Conservation (phyloP, 1,284 basidiomycete genomes). For the Megacollybia platyphylla region DNA sequence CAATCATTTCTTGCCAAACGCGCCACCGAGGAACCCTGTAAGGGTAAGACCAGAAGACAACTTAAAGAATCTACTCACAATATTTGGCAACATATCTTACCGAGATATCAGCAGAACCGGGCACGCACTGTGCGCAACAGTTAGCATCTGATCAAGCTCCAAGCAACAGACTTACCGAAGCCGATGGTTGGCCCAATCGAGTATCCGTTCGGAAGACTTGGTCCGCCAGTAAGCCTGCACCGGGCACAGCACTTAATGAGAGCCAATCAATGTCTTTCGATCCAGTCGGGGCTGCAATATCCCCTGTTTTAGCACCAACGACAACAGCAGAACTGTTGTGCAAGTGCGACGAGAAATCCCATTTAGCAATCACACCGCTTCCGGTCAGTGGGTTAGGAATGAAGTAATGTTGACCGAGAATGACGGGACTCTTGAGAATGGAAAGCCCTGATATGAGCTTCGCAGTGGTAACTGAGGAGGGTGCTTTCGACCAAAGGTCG, state of each 20-base stretch:
- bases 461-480: constrained; percentile 16
- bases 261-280: constrained; percentile 44
- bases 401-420: constrained; percentile 49
- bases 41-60: no score
- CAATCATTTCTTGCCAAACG: no score
- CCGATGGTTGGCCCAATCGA: constrained; percentile 47
- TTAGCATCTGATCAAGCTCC: not conserved
- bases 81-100: constrained; percentile 42
- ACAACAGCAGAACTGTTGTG: constrained; percentile 35
- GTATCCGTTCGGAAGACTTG: constrained; percentile 47
- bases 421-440: constrained; percentile 12
- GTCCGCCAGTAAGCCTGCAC: constrained; percentile 27
- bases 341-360: constrained; percentile 37
- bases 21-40: no score
- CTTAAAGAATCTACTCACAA: constrained; percentile 18
- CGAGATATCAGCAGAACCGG: constrained; percentile 22
- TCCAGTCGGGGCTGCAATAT: constrained; percentile 30
- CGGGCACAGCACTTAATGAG: constrained; percentile 30
- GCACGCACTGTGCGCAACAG: constrained; percentile 20
- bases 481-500: constrained; percentile 21
- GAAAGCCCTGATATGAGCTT: constrained; percentile 22
- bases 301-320: constrained; percentile 27
- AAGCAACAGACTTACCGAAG: constrained; percentile 22
- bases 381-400: constrained; percentile 28
- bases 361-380: constrained; percentile 35